Evolutionary conservation across 371 early-diverging fungal genomes (phyloP).

Genomic region (Saksenaea oblongispora): DNA sequence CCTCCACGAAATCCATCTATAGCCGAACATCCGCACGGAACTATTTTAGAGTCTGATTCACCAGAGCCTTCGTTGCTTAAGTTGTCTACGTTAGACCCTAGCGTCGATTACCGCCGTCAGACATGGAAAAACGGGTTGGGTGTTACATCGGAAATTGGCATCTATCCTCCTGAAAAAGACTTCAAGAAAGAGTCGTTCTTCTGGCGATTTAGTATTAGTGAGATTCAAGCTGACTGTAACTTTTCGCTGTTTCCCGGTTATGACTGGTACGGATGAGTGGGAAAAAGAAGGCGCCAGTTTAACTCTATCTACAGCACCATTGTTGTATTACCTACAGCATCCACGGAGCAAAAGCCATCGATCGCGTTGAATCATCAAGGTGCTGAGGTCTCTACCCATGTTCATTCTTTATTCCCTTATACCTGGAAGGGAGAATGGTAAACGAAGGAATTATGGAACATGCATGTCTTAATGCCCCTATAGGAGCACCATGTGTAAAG

Average conservation of each 20-base stretch:
- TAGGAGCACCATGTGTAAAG: conserved; percentile 42
- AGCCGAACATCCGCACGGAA: not conserved
- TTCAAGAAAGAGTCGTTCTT: conserved; percentile 51
- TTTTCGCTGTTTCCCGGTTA: conserved; percentile 62
- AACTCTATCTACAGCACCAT: conserved; percentile 16
- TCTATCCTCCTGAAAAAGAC: conserved; percentile 46
- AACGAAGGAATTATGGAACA: not conserved
- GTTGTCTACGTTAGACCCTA: conserved; percentile 16
- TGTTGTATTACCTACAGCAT: conserved; percentile 17
- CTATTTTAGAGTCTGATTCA: conserved; percentile 29
- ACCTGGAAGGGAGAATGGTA: conserved; percentile 58
- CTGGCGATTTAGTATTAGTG: conserved; percentile 53
- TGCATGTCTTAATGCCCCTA: not conserved
- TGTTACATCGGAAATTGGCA: conserved; percentile 54
- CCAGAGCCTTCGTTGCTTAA: conserved; percentile 32
- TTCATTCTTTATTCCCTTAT: conserved; percentile 58
- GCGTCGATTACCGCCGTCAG: conserved; percentile 23
- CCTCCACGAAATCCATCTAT: not conserved
- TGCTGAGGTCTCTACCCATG: conserved; percentile 35
- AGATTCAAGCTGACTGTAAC: conserved; percentile 48
- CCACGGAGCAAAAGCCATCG: conserved; percentile 11
- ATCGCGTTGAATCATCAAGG: conserved; percentile 52
- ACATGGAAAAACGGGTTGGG: conserved; percentile 69
- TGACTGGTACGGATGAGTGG: conserved; percentile 41
- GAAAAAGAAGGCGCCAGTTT: not conserved